Evolutionary conservation across 2,329 filamentous ascomycete genomes (phyloP), one percentile per base, ranked within the genome.

Genomic region (Aspergillus tanneri): DNA sequence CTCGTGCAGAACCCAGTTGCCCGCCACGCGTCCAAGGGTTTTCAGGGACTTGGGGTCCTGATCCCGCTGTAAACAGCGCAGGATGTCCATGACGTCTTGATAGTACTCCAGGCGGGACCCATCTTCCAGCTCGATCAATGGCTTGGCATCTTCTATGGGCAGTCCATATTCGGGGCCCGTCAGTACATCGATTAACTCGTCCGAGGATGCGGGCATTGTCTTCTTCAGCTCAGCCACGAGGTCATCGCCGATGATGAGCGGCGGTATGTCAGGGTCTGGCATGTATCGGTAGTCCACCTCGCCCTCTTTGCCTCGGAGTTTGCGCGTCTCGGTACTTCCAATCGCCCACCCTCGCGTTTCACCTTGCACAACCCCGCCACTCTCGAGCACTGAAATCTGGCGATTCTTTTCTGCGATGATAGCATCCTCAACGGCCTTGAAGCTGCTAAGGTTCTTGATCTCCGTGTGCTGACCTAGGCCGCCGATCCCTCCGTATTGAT

Each of bases 231-330:
- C 76, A 4, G 76, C 63, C 4, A 96, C 74, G 0, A 97, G 76
- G 48, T 88, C 84, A 50, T 73, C 64, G 6, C 84, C 84, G 51
- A 99, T 86, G 2, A 90, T 66, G 2, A 99, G 76, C 1, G 93
- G 90, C 0, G 82, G 80, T 11, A 99, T 77, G 65, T 99, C 93
- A 4, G 93, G 89, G 66, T 99, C 93, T 0, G 93, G 92, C 92
- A 99, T 97, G 66, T 99, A 99, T 34, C 93, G 81, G 69, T 99
- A 99, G 69, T 99, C 93, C 5, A 97, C 90, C 64, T 96, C 92
- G 39, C 93, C 93, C 68, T 97, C 93, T 68, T 99, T 99, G 21
- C 90, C 90, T 61, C 93, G 82, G 35, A 99, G 74, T 32, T 86
- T 81, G 49, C 83, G 84, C 3, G 93, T 97, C 65, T 90, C 86